Conservation (phyloP, 2,329 filamentous ascomycete genomes). For the Ramularia collo-cygni region DNA sequence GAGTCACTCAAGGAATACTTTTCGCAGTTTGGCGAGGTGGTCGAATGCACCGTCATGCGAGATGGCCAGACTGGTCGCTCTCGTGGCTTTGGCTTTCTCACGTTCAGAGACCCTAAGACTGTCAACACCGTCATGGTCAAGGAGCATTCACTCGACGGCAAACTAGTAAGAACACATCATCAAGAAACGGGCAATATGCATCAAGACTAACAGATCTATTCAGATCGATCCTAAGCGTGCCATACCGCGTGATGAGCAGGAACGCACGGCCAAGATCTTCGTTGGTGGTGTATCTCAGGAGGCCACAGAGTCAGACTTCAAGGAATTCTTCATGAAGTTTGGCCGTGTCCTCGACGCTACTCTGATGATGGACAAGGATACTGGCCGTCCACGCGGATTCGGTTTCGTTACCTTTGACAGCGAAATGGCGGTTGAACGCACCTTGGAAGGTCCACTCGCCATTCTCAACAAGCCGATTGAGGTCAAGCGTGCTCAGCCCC, state of each 20-base stretch:
- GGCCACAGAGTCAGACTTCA: constrained; percentile 91
- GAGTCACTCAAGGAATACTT: constrained; percentile 97
- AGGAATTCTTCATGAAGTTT: constrained; percentile 93
- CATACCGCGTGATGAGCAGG: constrained; percentile 94
- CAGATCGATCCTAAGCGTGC: constrained; percentile 97
- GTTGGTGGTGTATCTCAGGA: constrained; percentile 97
- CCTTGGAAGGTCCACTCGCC: constrained; percentile 74
- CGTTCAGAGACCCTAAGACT: constrained; percentile 94
- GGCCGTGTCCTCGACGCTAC: constrained; percentile 95
- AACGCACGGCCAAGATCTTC: constrained; percentile 98
- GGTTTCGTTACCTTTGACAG: constrained; percentile 98
- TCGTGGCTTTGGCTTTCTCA: constrained; percentile 93
- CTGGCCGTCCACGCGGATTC: constrained; percentile 90
- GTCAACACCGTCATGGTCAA: constrained; percentile 99
- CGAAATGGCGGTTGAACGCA: constrained; percentile 88
- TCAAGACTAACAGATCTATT: constrained; percentile 19
- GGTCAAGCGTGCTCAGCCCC: constrained; percentile 94
- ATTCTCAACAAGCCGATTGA: constrained; percentile 96
- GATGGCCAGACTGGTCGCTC: constrained; percentile 91
- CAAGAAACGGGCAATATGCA: constrained; percentile 13
- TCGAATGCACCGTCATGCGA: constrained; percentile 98
- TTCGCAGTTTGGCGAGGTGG: constrained; percentile 92
- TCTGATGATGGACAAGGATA: constrained; percentile 99
- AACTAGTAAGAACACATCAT: constrained; percentile 65
- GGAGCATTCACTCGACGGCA: constrained; percentile 95